A percentile compares a stretch with the other conserved stretches of the same genome.
These are phyloP conservation scores for Dictyostelium intermedium DNA, from an alignment of 78 protist genomes.

Conservation along the genomic window DNA sequence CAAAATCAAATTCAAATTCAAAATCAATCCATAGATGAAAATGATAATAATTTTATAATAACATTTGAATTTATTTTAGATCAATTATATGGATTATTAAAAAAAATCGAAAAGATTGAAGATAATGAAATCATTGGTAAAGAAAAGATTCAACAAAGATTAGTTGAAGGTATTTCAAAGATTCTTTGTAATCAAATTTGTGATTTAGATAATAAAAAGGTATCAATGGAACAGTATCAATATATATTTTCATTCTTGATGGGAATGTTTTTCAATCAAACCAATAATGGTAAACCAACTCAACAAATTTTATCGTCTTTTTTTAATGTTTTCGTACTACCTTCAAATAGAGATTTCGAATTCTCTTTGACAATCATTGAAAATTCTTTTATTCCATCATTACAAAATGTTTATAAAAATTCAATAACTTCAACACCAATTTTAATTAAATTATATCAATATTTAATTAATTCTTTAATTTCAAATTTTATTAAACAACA, in stretches of 20 bases:
- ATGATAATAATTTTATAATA: neutral
- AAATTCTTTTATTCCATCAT: constrained; percentile 3
- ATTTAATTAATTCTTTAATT: neutral
- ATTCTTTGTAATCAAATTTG: constrained; percentile 16
- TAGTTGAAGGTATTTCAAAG: constrained; percentile 42
- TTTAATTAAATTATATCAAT: neutral
- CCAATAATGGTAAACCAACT: neutral
- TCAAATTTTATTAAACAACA: neutral
- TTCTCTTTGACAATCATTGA: neutral
- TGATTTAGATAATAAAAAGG: constrained; percentile 5
- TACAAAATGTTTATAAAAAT: neutral
- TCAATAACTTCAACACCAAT: neutral
- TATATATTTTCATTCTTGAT: neutral
- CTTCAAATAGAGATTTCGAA: constrained; percentile 2
- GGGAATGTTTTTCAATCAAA: neutral
- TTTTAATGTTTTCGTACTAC: constrained; percentile 1
- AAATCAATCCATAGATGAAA: neutral
- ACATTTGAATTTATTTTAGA: constrained; percentile 10
- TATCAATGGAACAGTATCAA: neutral
- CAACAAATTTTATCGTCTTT: constrained; percentile 9
- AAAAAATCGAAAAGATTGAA: neutral
- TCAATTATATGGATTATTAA: constrained; percentile 14
- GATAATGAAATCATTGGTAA: neutral
- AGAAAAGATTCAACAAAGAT: neutral
- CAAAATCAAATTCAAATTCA: neutral